These are phyloP conservation scores for Cercospora nicotianae DNA, from an alignment of 2,329 filamentous ascomycete genomes.

Conservation along the genomic window DNA sequence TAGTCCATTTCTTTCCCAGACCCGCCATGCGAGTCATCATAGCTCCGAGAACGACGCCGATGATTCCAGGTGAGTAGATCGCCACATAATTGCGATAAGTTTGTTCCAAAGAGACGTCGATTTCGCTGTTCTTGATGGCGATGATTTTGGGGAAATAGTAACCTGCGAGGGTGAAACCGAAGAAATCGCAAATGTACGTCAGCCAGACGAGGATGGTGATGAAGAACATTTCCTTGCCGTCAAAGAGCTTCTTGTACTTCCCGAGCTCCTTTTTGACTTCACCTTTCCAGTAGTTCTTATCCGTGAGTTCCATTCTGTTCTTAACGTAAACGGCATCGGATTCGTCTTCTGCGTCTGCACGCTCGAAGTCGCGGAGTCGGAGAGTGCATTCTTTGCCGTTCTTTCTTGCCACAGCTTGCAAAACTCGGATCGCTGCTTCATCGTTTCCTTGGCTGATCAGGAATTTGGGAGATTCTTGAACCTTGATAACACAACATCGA, in stretches of 20 bases:
- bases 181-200: slow-evolving; percentile 54
- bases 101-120: slow-evolving; percentile 46
- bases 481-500: slow-evolving; percentile 55
- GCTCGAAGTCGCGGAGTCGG: slow-evolving; percentile 41
- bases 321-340: neutral
- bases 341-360: slow-evolving; percentile 29
- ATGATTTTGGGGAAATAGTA: slow-evolving; percentile 54
- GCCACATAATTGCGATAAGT: slow-evolving; percentile 58
- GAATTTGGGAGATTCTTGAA: slow-evolving; percentile 63
- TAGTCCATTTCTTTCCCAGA: slow-evolving; percentile 50
- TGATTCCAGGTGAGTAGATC: slow-evolving; percentile 55
- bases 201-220: slow-evolving; percentile 53
- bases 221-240: slow-evolving; percentile 43
- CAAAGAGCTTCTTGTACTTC: slow-evolving; percentile 51
- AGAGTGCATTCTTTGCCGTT: slow-evolving; percentile 42
- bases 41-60: slow-evolving; percentile 53
- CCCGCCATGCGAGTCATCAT: slow-evolving; percentile 50
- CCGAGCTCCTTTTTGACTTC: slow-evolving; percentile 45
- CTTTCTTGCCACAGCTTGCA: slow-evolving; percentile 47
- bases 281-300: slow-evolving; percentile 24
- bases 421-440: slow-evolving; percentile 50
- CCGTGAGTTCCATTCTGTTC: slow-evolving; percentile 11
- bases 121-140: slow-evolving; percentile 52
- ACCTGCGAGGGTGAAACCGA: slow-evolving; percentile 52
- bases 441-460: slow-evolving; percentile 56